Base-by-base conservation (phyloP, 306 rosid genomes). In the Psophocarpus tetragonolobus region DNA sequence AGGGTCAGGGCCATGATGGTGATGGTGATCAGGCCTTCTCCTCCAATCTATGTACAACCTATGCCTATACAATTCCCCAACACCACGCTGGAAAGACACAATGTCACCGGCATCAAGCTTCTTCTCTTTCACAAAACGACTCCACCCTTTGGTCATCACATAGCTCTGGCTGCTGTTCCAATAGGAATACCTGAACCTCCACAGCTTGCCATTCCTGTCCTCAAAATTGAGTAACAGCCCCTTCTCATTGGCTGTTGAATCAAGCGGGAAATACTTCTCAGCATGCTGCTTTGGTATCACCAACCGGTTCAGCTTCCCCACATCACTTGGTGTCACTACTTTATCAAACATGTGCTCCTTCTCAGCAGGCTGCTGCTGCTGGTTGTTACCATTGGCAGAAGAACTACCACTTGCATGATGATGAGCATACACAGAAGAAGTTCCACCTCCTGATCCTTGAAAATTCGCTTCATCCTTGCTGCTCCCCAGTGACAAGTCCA, bases 81-180 rank as follows among this genome's bases (percentile, higher is more conserved):
- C 85, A 0, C 97, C 98, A 0, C 98, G 92, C 75, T 89, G 86
- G 67, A 93, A 93, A 0, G 97, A 93, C 26, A 93, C 96, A 71
- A 89, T 68, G 83, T 93, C 98, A 0, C 98, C 98, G 2, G 98
- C 94, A 7, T 89, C 91, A 6, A 93, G 93, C 76, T 87, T 89
- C 81, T 93, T 93, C 76, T 93, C 98, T 69, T 91, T 93, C 1
- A 93, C 98, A 68, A 93, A 93, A 23, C 98, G 90, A 72, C 98
- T 93, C 98, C 98, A 93, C 0, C 98, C 98, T 50, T 91, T 93
- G 24, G 98, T 93, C 93, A 93, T 93, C 38, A 93, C 98, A 77
- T 91, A 93, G 85, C 98, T 93, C 80, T 93, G 98, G 87, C 97
- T 91, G 70, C 97, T 91, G 66, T 89, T 93, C 98, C 98, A 93